Base-by-base conservation (phyloP, 2,329 filamentous ascomycete genomes). In the Xylaria polymorpha region DNA sequence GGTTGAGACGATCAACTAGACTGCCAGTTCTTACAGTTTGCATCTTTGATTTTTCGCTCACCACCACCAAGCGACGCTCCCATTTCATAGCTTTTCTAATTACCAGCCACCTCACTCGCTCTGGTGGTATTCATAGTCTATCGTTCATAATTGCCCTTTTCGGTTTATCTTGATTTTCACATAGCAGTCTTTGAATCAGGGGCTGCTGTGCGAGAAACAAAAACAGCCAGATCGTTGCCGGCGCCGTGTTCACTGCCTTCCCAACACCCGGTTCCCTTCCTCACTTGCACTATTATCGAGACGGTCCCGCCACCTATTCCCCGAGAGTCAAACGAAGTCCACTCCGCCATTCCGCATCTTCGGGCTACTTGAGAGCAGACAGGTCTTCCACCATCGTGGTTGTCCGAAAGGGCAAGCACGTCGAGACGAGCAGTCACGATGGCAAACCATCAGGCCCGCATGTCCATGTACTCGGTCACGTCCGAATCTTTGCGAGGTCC, bases 401-500 rank as follows among this genome's bases (percentile, higher is more conserved):
- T 77, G 81, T 84, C 82, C 83, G 75, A 62, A 72, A 78, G 80
- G 81, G 76, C 79, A 77, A 67, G 74, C 77, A 77, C 79, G 77
- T 74, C 70, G 51, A 65, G 51, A 67, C 64, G 57, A 69, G 68
- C 10, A 70, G 69, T 69, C 79, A 81, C 66, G 78, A 90, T 91
- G 88, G 84, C 88, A 73, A 88, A 86, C 80, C 80, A 73, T 20
- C 77, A 79, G 69, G 75, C 78, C 70, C 85, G 88, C 77, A 87
- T 89, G 86, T 92, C 90, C 73, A 89, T 91, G 85, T 92, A 90
- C 78, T 92, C 90, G 73, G 84, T 89, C 77, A 85, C 84, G 74
- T 91, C 89, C 73, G 88, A 92, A 72, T 89, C 90, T 56, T 82
- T 87, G 69, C 86, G 86, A 59, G 85, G 85, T 50, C 81, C 83